Evolutionary conservation across 208 protist species (phyloP), one percentile per base, ranked within the genome.

Genomic region (Angomonas ambiguus): DNA sequence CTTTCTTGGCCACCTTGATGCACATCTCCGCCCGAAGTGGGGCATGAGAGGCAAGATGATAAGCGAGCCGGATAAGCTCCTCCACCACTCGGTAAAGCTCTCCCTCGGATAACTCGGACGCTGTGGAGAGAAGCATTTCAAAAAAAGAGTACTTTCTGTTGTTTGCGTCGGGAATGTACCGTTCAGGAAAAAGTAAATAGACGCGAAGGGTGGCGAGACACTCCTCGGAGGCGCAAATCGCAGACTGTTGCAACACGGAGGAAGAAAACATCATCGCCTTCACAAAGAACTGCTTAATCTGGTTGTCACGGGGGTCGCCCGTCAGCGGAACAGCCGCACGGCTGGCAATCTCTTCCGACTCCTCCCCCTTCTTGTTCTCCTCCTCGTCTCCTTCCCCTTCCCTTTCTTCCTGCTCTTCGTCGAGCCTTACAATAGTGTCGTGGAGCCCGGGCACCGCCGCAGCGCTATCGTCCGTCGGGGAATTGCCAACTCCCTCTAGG

Each of bases 311-410:
- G 35, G 35, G 13, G 35, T 41, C 35, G 8, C 8, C 5, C 35
- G 5, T 13, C 35, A n/a, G 5, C 24, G 45, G 45, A 8, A 5
- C 45, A 8, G 18, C 16, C 18, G 18, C 8, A 53, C 45, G n/a
- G 30, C 24, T 60, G 1, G 5, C 49, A 11, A 42, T 32, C 2
- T 25, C 2, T 32, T 24, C 1, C 55, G 11, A 13, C 25, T 13
- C 25, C n/a, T 56, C 22, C 49, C 5, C 49, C n/a, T 8, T 22
- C 6, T 5, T 25, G n/a, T 35, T 32, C 55, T 34, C 55, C 55
- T 61, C 55, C 1, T 62, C 58, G 33, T 48, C 34, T 18, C 27
- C 58, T 13, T 62, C 30, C 30, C 2, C 56, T n/a, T 61, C 24
- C 34, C 20, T 31, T 24, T 58, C 51, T 31, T 24, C 51, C 5